Conservation (phyloP, 2,329 filamentous ascomycete genomes). For the Ascochyta clinopodiicola region DNA sequence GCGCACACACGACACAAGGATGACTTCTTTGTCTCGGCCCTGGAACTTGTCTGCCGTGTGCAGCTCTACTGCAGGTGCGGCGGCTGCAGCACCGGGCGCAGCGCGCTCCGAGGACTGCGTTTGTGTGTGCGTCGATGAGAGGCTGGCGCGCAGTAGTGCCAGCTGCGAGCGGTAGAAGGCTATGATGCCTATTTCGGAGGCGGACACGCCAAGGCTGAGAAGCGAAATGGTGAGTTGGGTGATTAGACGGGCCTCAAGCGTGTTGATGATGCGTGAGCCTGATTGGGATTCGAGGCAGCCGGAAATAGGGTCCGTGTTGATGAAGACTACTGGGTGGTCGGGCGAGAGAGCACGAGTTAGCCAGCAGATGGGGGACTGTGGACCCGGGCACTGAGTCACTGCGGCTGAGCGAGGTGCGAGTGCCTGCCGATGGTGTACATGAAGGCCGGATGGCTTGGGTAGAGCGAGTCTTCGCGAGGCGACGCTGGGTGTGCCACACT, state of each 20-base stretch:
- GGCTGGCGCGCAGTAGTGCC: slow-evolving; percentile 75
- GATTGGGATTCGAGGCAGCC: slow-evolving; percentile 70
- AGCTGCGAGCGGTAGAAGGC: slow-evolving; percentile 96
- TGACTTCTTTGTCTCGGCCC: slow-evolving; percentile 91
- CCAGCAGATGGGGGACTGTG: slow-evolving; percentile 69
- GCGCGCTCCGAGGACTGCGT: slow-evolving; percentile 54
- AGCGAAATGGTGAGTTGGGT: slow-evolving; percentile 82
- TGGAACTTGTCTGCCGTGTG: slow-evolving; percentile 98
- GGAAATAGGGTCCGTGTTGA: slow-evolving; percentile 83
- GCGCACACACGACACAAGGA: slow-evolving; percentile 85
- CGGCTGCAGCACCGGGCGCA: slow-evolving; percentile 17
- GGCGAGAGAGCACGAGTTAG: slow-evolving; percentile 74
- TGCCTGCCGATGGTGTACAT: slow-evolving; percentile 40
- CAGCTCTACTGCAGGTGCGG: slow-evolving; percentile 71
- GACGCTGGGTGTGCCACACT: slow-evolving; percentile 82
- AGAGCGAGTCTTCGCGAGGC: slow-evolving; percentile 72
- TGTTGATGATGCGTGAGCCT: slow-evolving; percentile 87
- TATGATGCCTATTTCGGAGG: slow-evolving; percentile 86
- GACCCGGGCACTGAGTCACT: slow-evolving; percentile 57
- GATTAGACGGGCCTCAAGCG: slow-evolving; percentile 78
- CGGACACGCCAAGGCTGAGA: slow-evolving; percentile 75
- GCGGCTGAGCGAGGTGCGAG: slow-evolving; percentile 18
- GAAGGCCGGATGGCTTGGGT: slow-evolving; percentile 55
- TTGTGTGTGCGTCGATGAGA: slow-evolving; percentile 61
- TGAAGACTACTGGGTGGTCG: slow-evolving; percentile 76